These are phyloP conservation scores for Tolypocladium ovalisporum DNA, from an alignment of 2,329 filamentous ascomycete genomes.

Conservation along the genomic window DNA sequence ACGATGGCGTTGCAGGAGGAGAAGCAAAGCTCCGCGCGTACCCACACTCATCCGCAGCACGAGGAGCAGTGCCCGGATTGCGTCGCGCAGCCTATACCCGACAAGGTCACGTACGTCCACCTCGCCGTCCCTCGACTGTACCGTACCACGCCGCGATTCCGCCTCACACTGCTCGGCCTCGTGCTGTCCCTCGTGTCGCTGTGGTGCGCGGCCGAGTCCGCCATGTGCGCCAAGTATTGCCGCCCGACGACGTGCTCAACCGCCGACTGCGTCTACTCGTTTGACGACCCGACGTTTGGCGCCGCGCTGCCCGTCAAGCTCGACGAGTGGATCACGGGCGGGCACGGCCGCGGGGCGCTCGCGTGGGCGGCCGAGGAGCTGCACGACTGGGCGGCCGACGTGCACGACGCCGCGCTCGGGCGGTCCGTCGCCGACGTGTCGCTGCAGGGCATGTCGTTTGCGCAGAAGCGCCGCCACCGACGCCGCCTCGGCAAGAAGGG, in stretches of 20 bases:
- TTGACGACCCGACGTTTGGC: conserved; percentile 50
- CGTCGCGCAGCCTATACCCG: conserved; percentile 2
- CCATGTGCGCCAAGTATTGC: conserved; percentile 43
- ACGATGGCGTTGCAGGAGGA: not conserved
- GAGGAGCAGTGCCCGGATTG: conserved; percentile 8
- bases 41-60: conserved; percentile 6
- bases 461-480: conserved; percentile 35
- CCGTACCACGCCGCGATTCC: conserved; percentile 29
- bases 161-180: conserved; percentile 37
- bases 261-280: conserved; percentile 41
- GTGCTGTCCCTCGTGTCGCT: conserved; percentile 28
- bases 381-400: conserved; percentile 35
- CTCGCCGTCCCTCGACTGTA: conserved; percentile 38
- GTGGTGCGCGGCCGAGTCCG: conserved; percentile 46
- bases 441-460: conserved; percentile 30
- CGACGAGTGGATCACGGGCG: conserved; percentile 49
- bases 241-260: conserved; percentile 38
- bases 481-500: conserved; percentile 40
- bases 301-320: conserved; percentile 49
- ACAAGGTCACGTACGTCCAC: conserved; percentile 23
- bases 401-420: conserved; percentile 32
- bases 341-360: conserved; percentile 30
- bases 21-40: conserved; percentile 4
- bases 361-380: conserved; percentile 29
- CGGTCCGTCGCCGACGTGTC: conserved; percentile 33